Evolutionary conservation across 148 eudicot species (phyloP).

Genomic region (Spergularia marina): DNA sequence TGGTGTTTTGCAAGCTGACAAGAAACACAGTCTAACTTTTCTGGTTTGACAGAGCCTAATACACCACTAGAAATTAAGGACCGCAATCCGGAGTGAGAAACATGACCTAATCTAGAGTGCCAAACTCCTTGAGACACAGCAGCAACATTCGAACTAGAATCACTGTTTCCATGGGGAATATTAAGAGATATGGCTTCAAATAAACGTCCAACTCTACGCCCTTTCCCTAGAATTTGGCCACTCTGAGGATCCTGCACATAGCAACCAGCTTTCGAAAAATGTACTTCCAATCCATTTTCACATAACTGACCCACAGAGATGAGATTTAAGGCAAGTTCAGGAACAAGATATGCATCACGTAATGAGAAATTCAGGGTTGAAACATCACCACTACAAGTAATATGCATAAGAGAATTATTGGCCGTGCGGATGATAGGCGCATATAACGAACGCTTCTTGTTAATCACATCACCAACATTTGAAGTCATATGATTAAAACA

Average conservation of each 20-base stretch:
- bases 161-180: too few relatives aligned
- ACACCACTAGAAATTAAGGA: too few relatives aligned
- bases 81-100: too few relatives aligned
- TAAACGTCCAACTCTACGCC: too few relatives aligned
- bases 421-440: neutral
- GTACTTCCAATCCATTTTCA: conserved; percentile 12
- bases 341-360: conserved; percentile 14
- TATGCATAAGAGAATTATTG: neutral
- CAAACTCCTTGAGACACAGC: too few relatives aligned
- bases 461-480: neutral
- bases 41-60: too few relatives aligned
- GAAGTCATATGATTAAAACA: conserved; percentile 18
- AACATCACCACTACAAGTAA: conserved; percentile 3
- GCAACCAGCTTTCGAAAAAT: conserved; percentile 8
- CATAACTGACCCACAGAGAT: conserved; percentile 24
- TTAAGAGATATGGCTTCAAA: too few relatives aligned
- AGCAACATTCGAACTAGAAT: too few relatives aligned
- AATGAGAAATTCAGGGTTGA: neutral
- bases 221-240: too few relatives aligned
- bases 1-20: too few relatives aligned
- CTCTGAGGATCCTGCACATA: neutral
- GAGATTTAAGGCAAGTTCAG: conserved; percentile 19
- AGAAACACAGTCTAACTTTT: too few relatives aligned
- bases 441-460: neutral
- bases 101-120: too few relatives aligned